phyloP scores from a whole-genome alignment of 306 rosid species.

The barrel medic (Medicago truncatula) region MtrunA17r5.0-ANR NC_053047.1:11899501-11900000 shows the following conservation, averaged over 20 bases:
- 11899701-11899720: background rate
- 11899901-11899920: too few species aligned
- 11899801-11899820: background rate
- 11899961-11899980: too few species aligned
- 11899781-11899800: background rate
- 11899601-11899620: background rate
- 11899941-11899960: too few species aligned
- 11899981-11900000: too few species aligned
- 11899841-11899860: background rate
- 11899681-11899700: background rate
- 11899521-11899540: background rate
- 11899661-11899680: background rate
- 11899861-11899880: too few species aligned
- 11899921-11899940: too few species aligned
- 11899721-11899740: background rate
- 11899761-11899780: constrained; percentile 21
- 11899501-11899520: background rate
- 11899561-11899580: background rate
- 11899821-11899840: background rate
- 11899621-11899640: too few species aligned
- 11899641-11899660: background rate
- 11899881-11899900: too few species aligned
- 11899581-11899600: constrained; percentile 1
- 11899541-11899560: background rate
- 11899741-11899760: background rate